Base-by-base conservation (phyloP, 140 eudicot species). In the Cichorium intybus region DNA sequence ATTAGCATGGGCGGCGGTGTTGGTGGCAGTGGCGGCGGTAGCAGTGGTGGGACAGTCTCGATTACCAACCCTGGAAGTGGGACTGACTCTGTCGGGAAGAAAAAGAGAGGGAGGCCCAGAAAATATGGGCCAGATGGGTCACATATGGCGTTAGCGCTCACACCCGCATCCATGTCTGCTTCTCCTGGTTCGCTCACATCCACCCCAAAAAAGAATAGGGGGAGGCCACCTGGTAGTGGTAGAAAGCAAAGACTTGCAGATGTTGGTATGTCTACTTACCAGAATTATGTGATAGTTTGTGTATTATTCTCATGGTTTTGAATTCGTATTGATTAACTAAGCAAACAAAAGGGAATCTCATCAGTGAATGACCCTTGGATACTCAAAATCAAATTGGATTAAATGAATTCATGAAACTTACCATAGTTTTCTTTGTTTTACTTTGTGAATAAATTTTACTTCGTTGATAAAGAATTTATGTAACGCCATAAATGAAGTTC, bases 41-140 rank as follows among this genome's bases (percentile, higher is more conserved):
- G 73, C 59, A 69, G 63, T 34, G 63, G 71, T 31, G 71, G 49
- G 49, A 15, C 68, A 41, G 50, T 79, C 9, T 8, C 76, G 34
- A 62, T 62, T 33, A 75, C 61, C 62, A 6, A 70, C 28, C 65
- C 77, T 4, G 4, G 59, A 61, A 64, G 80, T 54, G 73, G 48
- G 69, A 54, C 80, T 43, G 78, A 78, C 11, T 78, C 75, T n/a
- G 43, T 76, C 1, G 76, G 53, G 59, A 90, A 76, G 87, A 90
- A 84, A 78, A 90, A 84, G 68, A 84, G 97, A 68, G 97, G 97
- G 15, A 84, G 97, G 85, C 97, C 97, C 2, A 61, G 97, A 70
- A 90, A 87, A 43, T 90, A 90, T 54, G 86, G 78, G 6, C 91
- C 88, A 1, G 96, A 82, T 71, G 97, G 96, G 67, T 60, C 95